Conservation (phyloP, 1,139 yeast species). For the Saccharomycopsis hybrid region DNA sequence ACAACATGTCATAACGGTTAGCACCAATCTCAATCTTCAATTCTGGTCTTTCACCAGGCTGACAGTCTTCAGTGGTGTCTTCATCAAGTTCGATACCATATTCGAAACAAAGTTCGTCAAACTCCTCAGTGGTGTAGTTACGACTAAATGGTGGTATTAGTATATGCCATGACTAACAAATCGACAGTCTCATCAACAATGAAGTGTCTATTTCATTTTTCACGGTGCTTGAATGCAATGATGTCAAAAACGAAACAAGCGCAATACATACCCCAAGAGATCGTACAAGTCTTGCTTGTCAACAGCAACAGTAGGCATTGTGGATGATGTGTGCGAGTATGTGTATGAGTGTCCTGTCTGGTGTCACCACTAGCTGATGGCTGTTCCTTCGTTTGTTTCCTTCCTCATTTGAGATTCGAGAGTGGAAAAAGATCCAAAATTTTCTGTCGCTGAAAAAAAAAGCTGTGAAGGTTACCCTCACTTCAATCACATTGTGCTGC, state of each 20-base stretch:
- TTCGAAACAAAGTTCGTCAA: constrained; percentile 95
- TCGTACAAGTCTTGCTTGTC: constrained; percentile 88
- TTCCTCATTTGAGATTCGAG: too few species aligned
- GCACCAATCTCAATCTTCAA: constrained; percentile 97
- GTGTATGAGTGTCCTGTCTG: too few species aligned
- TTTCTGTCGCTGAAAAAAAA: too few species aligned
- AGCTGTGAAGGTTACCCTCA: too few species aligned
- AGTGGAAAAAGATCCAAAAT: too few species aligned
- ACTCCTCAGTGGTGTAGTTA: constrained; percentile 80
- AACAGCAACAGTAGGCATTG: constrained; percentile 94
- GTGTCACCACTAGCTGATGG: too few species aligned
- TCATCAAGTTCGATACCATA: constrained; percentile 97
- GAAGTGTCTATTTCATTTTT: too few species aligned
- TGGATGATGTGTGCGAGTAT: constrained; percentile 7
- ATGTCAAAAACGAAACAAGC: too few species aligned
- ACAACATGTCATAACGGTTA: constrained; percentile 94
- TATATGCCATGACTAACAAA: not conserved
- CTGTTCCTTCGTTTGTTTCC: too few species aligned
- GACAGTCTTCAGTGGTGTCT: constrained; percentile 77
- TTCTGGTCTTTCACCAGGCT: constrained; percentile 86
- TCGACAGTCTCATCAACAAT: too few species aligned
- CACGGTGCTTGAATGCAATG: too few species aligned
- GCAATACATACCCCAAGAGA: constrained; percentile 44
- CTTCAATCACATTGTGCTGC: too few species aligned
- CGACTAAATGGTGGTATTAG: constrained; percentile 33